Conservation (phyloP, 495 filamentous ascomycete genomes). For the Aspergillus affinis region DNA sequence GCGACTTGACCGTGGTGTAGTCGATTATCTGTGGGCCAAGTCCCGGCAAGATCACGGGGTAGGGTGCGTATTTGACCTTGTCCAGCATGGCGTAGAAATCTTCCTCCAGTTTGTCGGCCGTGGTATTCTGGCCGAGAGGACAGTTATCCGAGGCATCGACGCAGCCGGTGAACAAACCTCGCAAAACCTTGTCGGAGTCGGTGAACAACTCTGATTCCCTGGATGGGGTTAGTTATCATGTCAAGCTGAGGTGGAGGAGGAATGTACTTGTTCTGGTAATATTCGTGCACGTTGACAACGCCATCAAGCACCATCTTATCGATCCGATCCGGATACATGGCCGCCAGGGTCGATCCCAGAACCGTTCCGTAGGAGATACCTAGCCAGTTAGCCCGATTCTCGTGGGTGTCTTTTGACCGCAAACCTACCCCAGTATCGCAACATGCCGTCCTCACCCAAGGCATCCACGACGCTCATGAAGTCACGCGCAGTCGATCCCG, state of each 20-base stretch:
- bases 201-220: slow-evolving; percentile 23
- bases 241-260: slow-evolving; percentile 13
- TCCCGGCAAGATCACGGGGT: neutral
- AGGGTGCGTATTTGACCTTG: slow-evolving; percentile 25
- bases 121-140: slow-evolving; percentile 28
- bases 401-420: neutral
- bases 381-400: neutral
- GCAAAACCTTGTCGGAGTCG: slow-evolving; percentile 33
- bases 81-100: slow-evolving; percentile 29
- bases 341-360: slow-evolving; percentile 37
- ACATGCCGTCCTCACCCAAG: slow-evolving; percentile 40
- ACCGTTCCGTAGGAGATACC: slow-evolving; percentile 44
- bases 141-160: slow-evolving; percentile 27
- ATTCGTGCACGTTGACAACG: slow-evolving; percentile 38
- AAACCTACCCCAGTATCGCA: slow-evolving; percentile 44
- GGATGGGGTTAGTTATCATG: neutral
- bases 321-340: slow-evolving; percentile 44
- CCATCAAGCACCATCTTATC: slow-evolving; percentile 41
- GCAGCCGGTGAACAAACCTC: slow-evolving; percentile 30
- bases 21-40: slow-evolving; percentile 19
- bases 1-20: slow-evolving; percentile 20
- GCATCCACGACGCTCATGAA: slow-evolving; percentile 45
- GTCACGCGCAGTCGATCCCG: slow-evolving; percentile 40
- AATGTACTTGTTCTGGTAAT: slow-evolving; percentile 27
- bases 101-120: slow-evolving; percentile 34